A percentile compares a stretch with the other conserved stretches of the same genome.
These are phyloP conservation scores for Chaetomium sp. DNA, from an alignment of 2,329 filamentous ascomycete species.

Conservation along the genomic window DNA sequence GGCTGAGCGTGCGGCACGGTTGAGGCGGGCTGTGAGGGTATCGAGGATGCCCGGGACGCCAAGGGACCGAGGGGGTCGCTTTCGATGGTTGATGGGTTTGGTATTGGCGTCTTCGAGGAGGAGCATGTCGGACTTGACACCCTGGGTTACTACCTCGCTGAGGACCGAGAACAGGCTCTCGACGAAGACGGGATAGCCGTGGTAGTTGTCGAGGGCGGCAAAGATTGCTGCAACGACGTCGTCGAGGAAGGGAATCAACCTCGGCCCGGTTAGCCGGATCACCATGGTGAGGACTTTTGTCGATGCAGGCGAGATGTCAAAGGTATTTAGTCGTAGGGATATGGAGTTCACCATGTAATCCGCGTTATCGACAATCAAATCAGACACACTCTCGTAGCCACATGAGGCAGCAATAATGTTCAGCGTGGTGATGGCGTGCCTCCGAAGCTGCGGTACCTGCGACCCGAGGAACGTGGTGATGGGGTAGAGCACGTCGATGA, in stretches of 20 bases:
- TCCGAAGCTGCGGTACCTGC: constrained; percentile 64
- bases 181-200: constrained; percentile 85
- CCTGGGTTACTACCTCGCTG: constrained; percentile 80
- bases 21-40: constrained; percentile 65
- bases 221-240: constrained; percentile 92
- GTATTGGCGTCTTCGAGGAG: constrained; percentile 48
- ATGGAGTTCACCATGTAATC: constrained; percentile 97
- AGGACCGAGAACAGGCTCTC: constrained; percentile 83
- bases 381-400: constrained; percentile 71
- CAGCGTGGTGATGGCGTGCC: constrained; percentile 80
- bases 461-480: constrained; percentile 87
- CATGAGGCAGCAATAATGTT: constrained; percentile 78
- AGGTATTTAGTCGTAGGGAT: constrained; percentile 82
- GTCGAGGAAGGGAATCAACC: constrained; percentile 83
- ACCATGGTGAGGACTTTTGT: constrained; percentile 93
- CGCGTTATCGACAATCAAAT: constrained; percentile 84
- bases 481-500: constrained; percentile 90
- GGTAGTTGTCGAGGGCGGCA: constrained; percentile 88
- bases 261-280: constrained; percentile 81
- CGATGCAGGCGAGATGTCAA: constrained; percentile 88
- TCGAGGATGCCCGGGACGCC: constrained; percentile 52
- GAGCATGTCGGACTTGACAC: constrained; percentile 60
- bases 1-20: constrained; percentile 43
- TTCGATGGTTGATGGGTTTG: constrained; percentile 47
- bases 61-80: constrained; percentile 38